Base-by-base conservation (phyloP, 345 rosid species). In the Aethionema arabicum region DNA sequence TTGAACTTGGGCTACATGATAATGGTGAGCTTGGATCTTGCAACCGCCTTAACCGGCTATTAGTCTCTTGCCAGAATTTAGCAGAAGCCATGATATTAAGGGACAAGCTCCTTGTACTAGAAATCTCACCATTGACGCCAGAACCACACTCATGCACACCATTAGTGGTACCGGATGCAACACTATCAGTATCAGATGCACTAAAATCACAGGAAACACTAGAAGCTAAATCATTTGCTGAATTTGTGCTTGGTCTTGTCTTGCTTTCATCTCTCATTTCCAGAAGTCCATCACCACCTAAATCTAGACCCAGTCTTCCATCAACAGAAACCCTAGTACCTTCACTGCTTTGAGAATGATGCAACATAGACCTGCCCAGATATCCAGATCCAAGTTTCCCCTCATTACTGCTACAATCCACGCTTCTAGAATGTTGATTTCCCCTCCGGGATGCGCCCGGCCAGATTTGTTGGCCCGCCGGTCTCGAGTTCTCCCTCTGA, bases 41-140 rank as follows among this genome's bases (percentile, higher is more conserved):
- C 56, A 89, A 70, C 68, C 96, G 73, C 69, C 98, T 84, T 76
- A 92, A 68, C 75, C 93, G 81, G 71, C 81, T 84, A 66, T 92
- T 89, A 42, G 96, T 87, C 76, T 92, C 96, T 68, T 83, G 98
- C 96, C 98, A 92, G 75, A 92, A 92, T 76, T 80, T 86, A 3
- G 95, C 85, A 41, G 95, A 92, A 56, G 77, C 70, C 36, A 33
- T 63, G 39, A 63, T 71, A 32, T 82, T 83, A 51, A 80, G 80
- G 13, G 78, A 66, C 48, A 62, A 83, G 61, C 49, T 76, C 68
- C 74, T 85, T 32, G 75, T 59, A 74, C 66, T 81, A 13, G 72
- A 47, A 59, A 76, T 21, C 27, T 78, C 77, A 10, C 44, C 60
- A 64, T 21, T 32, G 44, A 64, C 33, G 55, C 53, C 59, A 43